Evolutionary conservation across 768 basidiomycete genomes (phyloP).

Genomic region (Tremella mesenterica): DNA sequence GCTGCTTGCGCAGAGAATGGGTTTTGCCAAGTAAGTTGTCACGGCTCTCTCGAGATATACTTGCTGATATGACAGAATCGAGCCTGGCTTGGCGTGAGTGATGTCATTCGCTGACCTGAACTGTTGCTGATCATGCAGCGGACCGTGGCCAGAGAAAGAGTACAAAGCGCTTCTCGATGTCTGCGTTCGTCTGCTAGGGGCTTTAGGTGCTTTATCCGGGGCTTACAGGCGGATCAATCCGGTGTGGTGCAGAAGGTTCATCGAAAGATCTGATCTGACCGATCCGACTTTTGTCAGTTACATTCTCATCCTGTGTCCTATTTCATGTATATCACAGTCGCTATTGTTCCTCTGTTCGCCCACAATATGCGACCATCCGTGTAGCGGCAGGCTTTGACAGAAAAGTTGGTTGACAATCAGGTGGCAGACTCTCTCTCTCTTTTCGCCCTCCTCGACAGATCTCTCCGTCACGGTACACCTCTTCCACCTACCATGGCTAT

Average conservation of each 20-base stretch:
- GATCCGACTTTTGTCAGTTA: constrained; percentile 45
- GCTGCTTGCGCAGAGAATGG: constrained; percentile 14
- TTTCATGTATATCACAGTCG: not conserved
- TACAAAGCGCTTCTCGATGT: constrained; percentile 48
- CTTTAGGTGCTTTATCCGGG: constrained; percentile 43
- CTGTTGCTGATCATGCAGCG: constrained; percentile 45
- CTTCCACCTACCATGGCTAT: constrained; percentile 36
- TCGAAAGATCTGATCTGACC: constrained; percentile 50
- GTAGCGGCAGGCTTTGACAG: too few species aligned
- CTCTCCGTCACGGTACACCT: constrained; percentile 23
- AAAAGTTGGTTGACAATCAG: too few species aligned
- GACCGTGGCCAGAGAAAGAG: constrained; percentile 52
- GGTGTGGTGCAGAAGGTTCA: constrained; percentile 47
- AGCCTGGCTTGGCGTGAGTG: constrained; percentile 24
- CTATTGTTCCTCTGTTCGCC: too few species aligned
- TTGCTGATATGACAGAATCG: constrained; percentile 13
- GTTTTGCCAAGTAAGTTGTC: constrained; percentile 17
- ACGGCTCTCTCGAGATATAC: constrained; percentile 27
- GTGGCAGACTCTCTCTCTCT: constrained; percentile 36
- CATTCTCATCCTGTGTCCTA: not conserved
- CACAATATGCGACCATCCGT: too few species aligned
- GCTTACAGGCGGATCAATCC: constrained; percentile 49
- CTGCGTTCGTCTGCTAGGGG: constrained; percentile 48
- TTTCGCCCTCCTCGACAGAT: constrained; percentile 32
- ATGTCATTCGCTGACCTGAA: not conserved